Base-by-base conservation (phyloP, 257 asterid species). In the Craterostigma plantagineum region DNA sequence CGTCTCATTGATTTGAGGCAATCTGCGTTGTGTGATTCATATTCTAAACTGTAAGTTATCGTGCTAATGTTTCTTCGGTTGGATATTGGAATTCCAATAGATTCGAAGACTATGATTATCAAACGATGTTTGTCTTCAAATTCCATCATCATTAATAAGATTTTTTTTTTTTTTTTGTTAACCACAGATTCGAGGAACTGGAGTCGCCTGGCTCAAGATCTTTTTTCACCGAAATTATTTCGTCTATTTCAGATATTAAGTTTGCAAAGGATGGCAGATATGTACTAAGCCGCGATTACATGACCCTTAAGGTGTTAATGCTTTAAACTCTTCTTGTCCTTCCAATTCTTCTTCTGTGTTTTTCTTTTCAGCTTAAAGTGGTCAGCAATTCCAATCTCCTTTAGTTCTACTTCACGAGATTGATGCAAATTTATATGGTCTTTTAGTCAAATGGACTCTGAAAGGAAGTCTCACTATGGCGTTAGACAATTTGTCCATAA, bases 201-300 rank as follows among this genome's bases (percentile, higher is more conserved):
- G 99, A 91, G 67, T 81, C 85, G 38, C 92, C 99, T 62, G 96
- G 96, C 52, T 75, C 99, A 56, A 80, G 96, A 63, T 91, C 99
- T 13, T 91, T 91, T 73, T 91, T 91, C 72, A 91, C 99, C 43
- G 99, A 91, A 92, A 91, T 91, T 59, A 91, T 91, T 66, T 96
- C 99, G 60, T 91, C 99, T 12, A 71, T 91, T 58, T 91, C 99
- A 60, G 99, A 91, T 75, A 80, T 91, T 61, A 84, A 91, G 75
- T 91, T 91, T 65, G 83, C 93, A 30, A 84, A 51, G 79, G 79
- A 76, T 60, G 96, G 96, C 55, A 73, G 99, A 80, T 65, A 80
- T 52, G 68, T 91, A 53, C 81, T 91, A 48, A 84, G 99, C 57
- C 94, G 99, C 55, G 99, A 91, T 66, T 91, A 91, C 73, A 91